These are phyloP conservation scores for Mortierella antarctica DNA, from an alignment of 192 early-diverging fungal species.

Conservation along the genomic window DNA sequence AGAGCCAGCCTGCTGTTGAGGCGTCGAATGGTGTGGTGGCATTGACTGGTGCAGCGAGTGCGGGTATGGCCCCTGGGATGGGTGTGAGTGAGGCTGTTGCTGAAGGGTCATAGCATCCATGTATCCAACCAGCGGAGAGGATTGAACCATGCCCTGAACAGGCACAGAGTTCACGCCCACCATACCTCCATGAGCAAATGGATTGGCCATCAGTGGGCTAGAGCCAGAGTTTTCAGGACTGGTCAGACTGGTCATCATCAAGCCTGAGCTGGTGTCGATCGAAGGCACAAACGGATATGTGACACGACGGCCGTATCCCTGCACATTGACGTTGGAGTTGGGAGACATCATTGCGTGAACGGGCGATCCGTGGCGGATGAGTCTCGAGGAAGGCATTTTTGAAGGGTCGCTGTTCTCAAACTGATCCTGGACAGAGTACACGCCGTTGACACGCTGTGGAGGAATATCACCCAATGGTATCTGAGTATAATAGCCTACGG, in stretches of 20 bases:
- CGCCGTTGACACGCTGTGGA: background rate
- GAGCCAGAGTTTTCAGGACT: conserved; percentile 47
- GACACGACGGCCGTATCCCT: conserved; percentile 32
- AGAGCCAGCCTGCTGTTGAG: conserved; percentile 15
- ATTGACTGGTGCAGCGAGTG: conserved; percentile 7
- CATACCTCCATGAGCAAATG: conserved; percentile 26
- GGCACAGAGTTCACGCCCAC: conserved; percentile 20
- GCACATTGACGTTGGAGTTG: background rate
- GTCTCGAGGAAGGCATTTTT: background rate
- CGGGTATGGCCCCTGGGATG: conserved; percentile 15
- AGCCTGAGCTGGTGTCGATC: conserved; percentile 40
- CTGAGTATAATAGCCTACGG: conserved; percentile 1
- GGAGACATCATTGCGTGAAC: conserved; percentile 11
- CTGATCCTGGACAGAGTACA: background rate
- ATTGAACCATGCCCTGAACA: conserved; percentile 28
- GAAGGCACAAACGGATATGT: conserved; percentile 51
- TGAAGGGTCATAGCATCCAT: conserved; percentile 45
- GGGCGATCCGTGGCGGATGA: conserved; percentile 14
- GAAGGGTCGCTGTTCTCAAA: background rate
- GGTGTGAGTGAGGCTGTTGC: conserved; percentile 11
- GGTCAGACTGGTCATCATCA: conserved; percentile 33
- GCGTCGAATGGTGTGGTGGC: conserved; percentile 13
- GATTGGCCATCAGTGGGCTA: conserved; percentile 38
- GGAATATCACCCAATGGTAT: conserved; percentile 2
- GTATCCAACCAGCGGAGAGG: conserved; percentile 42